Percentiles rank a stretch among this genome's conserved stretches.
phyloP scores from a whole-genome alignment of 805 yeast species.

The Candida sphagnicola region DNA sequence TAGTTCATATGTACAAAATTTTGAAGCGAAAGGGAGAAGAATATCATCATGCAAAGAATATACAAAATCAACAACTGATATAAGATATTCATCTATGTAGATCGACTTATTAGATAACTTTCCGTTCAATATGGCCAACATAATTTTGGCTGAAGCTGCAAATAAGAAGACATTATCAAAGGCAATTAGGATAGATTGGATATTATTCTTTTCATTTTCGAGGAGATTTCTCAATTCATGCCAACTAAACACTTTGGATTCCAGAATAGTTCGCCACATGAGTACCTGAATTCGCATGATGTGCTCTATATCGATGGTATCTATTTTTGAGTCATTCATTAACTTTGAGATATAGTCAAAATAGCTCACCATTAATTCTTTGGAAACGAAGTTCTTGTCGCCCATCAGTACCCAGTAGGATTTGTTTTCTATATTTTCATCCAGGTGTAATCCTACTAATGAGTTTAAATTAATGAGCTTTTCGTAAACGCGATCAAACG shows the following conservation, averaged over 20 bases:
- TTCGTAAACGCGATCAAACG: background rate
- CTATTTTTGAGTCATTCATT: constrained; percentile 9
- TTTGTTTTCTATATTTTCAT: constrained; percentile 1
- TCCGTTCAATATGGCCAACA: constrained; percentile 40
- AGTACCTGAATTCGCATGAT: constrained; percentile 21
- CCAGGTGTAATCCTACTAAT: background rate
- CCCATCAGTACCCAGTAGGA: background rate
- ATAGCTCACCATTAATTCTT: background rate
- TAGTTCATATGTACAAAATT: background rate
- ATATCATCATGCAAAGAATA: constrained; percentile 15
- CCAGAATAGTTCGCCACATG: constrained; percentile 21
- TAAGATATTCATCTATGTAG: constrained; percentile 42
- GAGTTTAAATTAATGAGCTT: background rate
- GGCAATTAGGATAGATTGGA: constrained; percentile 2
- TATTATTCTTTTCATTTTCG: constrained; percentile 3
- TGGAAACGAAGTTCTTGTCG: background rate
- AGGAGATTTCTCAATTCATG: constrained; percentile 10
- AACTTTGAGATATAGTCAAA: constrained; percentile 1
- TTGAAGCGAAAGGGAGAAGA: background rate
- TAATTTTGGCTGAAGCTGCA: constrained; percentile 28
- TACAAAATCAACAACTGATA: constrained; percentile 38
- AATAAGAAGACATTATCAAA: constrained; percentile 18
- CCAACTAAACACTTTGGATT: constrained; percentile 15
- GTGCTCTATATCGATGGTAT: constrained; percentile 12
- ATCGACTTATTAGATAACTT: constrained; percentile 40